Evolutionary conservation across 2,329 filamentous ascomycete species (phyloP), one percentile per base, ranked within the genome.

Genomic region (Aureobasidium zeae): DNA sequence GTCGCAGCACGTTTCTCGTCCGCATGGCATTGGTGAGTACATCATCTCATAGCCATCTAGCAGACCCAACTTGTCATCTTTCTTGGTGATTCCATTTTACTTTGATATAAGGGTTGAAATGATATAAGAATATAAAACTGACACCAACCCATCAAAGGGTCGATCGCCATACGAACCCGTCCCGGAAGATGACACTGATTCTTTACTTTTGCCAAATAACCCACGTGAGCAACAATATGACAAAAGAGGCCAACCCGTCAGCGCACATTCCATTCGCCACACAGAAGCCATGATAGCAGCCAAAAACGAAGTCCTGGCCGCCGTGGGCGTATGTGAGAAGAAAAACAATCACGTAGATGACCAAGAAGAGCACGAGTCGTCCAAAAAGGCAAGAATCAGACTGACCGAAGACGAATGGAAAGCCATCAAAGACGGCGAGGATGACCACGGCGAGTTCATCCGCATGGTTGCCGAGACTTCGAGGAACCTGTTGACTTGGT

Each of bases 301-400:
- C 6, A 65, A 69, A 44, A 72, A 72, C 33, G 66, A 69, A 49
- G 63, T 70, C 1, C 58, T 70, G 4, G 65, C 63, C 15, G 62
- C 68, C 0, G 65, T 71, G 8, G 68, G 68, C 15, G 66, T 71
- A 1, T 64, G 70, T 0, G 65, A 69, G 51, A 56, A 63, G 46
- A 63, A 55, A 34, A 46, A 56, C 28, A 19, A 26, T n/a, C 13
- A 29, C n/a, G 30, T 43, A 9, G 31, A 35, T 22, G 12, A 29
- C 2, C 15, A 30, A 15, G 15, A 13, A 11, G 29, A 36, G n/a
- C 17, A 39, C 9, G 28, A 15, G 5, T 15, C 28, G 13, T 15
- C 28, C 15, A 4, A 29, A n/a, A 17, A 32, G n/a, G 15, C 29
- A 21, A 10, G 28, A 16, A 21, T 26, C 7, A 33, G 24, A n/a